phyloP scores from a whole-genome alignment of 345 rosid genomes.

The Syzygium aromaticum region DNA sequence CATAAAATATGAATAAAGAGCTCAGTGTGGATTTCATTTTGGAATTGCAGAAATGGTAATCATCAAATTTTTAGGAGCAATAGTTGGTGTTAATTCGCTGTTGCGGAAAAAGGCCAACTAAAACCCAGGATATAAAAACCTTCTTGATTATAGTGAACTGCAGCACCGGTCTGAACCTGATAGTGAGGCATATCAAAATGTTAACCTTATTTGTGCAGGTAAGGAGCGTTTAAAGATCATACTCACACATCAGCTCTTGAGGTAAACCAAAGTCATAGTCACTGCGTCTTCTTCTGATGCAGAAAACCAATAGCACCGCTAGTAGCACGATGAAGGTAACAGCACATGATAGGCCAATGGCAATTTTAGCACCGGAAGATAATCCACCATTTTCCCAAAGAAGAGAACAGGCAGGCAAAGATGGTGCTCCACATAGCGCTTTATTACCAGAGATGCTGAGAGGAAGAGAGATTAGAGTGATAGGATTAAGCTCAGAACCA shows the following conservation, averaged over 20 bases:
- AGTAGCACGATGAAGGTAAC: constrained; percentile 30
- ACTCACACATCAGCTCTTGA: constrained; percentile 90
- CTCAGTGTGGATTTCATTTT: neutral
- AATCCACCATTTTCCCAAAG: constrained; percentile 82
- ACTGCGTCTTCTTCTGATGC: constrained; percentile 55
- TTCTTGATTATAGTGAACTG: neutral
- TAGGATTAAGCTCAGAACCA: neutral
- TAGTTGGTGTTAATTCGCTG: neutral
- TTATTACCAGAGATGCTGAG: constrained; percentile 90
- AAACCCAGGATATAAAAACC: neutral
- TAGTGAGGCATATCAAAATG: neutral
- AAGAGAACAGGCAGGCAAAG: constrained; percentile 65
- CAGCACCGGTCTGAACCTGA: neutral
- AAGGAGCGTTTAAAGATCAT: neutral
- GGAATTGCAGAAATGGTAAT: neutral
- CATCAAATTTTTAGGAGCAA: neutral
- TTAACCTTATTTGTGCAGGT: neutral
- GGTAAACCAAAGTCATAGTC: constrained; percentile 91
- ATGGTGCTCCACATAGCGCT: constrained; percentile 81
- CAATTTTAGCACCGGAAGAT: constrained; percentile 78
- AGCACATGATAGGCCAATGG: constrained; percentile 50
- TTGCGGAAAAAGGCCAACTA: neutral
- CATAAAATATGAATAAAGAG: neutral
- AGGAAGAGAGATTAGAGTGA: neutral
- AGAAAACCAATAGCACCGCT: constrained; percentile 41